Evolutionary conservation across 495 filamentous ascomycete genomes (phyloP), one percentile per base, ranked within the genome.

Genomic region (Bathelium albidoporum): DNA sequence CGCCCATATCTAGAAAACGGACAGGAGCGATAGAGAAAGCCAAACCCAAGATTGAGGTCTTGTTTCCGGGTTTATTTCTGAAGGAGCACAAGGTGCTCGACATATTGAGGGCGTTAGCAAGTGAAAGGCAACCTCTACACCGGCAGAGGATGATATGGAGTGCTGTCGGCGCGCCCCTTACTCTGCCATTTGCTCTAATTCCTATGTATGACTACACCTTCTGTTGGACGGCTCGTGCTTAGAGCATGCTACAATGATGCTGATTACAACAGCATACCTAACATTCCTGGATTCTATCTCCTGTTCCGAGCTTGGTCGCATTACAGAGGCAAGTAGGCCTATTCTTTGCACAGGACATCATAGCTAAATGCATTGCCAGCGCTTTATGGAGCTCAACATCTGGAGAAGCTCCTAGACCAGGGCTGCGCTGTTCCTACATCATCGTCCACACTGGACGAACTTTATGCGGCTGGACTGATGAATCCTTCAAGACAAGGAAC

Each of bases 201-300:
- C 94, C 94, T 41, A 61, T 97, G 91, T 95, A 83, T 74, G 89
- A 24, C 32, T 41, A 34, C 29, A 43, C 28, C 49, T 32, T 36
- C 14, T n/a, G 34, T 55, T 34, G 34, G 10, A 20, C 43, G 59
- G 44, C 26, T 29, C 26, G 20, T 41, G n/a, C 24, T 43, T 16
- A 63, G 39, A 36, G n/a, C 34, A 10, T 22, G 12, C 39, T 10
- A 24, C 1, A 14, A 60, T 11, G 18, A 58, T 62, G 70, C 32
- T 66, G 59, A 10, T 32, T n/a, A 0, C 24, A 34, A 52, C 71
- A 96, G 91, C 52, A 78, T 97, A 65, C 92, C 92, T 9, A 97
- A 97, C 72, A 79, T 98, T n/a, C 94, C 94, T 28, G 97, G 97
- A 78, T 97, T 97, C 78, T 99, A 97, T 71, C 79, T 97, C 20